A percentile compares a stretch with the other conserved stretches of the same genome.
These are phyloP conservation scores for Phanerochaete sordida DNA, from an alignment of 768 basidiomycete species.

Conservation along the genomic window DNA sequence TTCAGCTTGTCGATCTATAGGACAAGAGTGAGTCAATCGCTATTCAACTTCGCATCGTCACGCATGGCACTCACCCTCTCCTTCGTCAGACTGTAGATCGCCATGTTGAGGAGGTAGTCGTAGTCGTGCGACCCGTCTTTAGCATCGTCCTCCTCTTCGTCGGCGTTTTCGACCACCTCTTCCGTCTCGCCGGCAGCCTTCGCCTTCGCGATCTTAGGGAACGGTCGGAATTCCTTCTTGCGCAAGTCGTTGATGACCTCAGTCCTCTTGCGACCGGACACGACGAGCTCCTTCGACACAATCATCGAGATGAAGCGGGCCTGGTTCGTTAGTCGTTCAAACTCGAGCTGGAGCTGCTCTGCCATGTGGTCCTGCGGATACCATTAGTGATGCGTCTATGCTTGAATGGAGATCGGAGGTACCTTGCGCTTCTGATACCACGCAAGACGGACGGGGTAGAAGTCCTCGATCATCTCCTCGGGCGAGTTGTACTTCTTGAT, in stretches of 20 bases:
- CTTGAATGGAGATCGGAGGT: constrained; percentile 4
- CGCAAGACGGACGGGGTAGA: constrained; percentile 83
- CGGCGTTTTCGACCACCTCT: constrained; percentile 51
- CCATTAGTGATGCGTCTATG: background rate
- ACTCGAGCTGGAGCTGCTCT: constrained; percentile 71
- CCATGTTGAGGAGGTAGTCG: constrained; percentile 93
- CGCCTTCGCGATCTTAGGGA: constrained; percentile 75
- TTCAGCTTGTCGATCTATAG: constrained; percentile 78
- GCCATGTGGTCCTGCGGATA: constrained; percentile 72
- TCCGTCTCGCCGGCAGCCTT: constrained; percentile 66
- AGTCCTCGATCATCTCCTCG: constrained; percentile 91
- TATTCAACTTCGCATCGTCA: background rate
- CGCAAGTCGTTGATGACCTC: constrained; percentile 85
- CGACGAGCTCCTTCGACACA: constrained; percentile 72
- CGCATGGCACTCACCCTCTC: constrained; percentile 64
- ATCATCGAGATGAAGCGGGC: constrained; percentile 98
- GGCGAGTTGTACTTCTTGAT: constrained; percentile 90
- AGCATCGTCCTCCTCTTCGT: constrained; percentile 50
- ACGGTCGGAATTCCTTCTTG: constrained; percentile 81
- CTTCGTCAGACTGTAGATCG: constrained; percentile 91
- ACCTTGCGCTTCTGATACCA: constrained; percentile 98
- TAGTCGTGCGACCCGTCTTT: constrained; percentile 58
- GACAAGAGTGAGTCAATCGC: background rate
- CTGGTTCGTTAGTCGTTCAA: constrained; percentile 89
- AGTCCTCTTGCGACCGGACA: constrained; percentile 85